Percentiles rank a stretch among this genome's conserved stretches.
Evolutionary conservation across 495 filamentous ascomycete species (phyloP).

Genomic region (Tuber indicum): DNA sequence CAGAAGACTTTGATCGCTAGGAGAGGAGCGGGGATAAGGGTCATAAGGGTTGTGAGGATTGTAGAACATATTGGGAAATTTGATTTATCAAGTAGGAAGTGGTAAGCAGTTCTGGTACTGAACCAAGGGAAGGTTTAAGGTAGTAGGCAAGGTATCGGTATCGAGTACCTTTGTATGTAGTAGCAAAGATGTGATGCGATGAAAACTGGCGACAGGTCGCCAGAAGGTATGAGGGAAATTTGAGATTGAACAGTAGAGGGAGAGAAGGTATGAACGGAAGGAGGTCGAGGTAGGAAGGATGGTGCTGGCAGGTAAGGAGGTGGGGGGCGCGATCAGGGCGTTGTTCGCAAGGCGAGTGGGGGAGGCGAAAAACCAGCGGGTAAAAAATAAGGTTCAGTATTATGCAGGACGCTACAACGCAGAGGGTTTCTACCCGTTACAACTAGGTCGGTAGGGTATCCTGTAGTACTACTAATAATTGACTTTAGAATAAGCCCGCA

Average conservation of each 20-base stretch:
- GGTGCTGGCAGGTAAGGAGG: background rate
- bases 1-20: slow-evolving; percentile 8
- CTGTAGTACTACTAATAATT: too few relatives aligned
- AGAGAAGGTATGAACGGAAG: background rate
- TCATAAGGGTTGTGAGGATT: slow-evolving; percentile 6
- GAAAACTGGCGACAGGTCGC: background rate
- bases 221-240: background rate
- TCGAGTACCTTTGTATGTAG: background rate
- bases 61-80: background rate
- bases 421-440: too few relatives aligned
- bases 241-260: background rate
- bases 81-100: background rate
- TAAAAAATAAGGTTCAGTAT: background rate
- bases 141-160: background rate
- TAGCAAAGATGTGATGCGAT: background rate
- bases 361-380: background rate
- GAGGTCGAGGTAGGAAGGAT: background rate
- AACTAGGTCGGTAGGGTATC: too few relatives aligned
- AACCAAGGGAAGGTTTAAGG: background rate
- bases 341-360: background rate
- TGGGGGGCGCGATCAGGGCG: background rate
- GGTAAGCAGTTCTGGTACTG: background rate
- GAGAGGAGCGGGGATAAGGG: slow-evolving; percentile 20
- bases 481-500: too few relatives aligned
- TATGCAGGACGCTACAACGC: background rate